Evolutionary conservation across 2,329 filamentous ascomycete genomes (phyloP).

Genomic region (Penicillium sp.): DNA sequence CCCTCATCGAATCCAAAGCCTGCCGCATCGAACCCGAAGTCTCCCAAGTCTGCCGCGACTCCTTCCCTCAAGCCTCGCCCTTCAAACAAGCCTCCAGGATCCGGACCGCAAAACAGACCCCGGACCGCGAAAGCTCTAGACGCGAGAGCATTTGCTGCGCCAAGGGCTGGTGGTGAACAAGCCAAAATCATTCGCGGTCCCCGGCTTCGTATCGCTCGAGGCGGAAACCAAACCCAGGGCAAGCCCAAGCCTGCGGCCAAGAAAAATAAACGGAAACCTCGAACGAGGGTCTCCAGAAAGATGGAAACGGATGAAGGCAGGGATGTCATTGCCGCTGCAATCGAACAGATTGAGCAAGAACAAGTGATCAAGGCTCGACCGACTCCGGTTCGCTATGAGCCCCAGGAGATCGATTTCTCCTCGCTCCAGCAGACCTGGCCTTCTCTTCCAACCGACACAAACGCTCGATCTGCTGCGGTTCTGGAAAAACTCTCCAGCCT

Average conservation of each 20-base stretch:
- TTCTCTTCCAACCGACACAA: constrained; percentile 34
- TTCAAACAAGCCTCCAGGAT: constrained; percentile 13
- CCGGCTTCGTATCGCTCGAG: constrained; percentile 23
- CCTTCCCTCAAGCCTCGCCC: constrained; percentile 19
- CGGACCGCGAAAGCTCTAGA: constrained; percentile 34
- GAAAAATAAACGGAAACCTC: constrained; percentile 15
- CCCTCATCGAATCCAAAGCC: constrained; percentile 5
- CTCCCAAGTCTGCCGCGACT: constrained; percentile 1
- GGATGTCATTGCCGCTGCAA: constrained; percentile 20
- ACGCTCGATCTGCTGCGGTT: constrained; percentile 30
- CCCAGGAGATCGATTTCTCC: constrained; percentile 31
- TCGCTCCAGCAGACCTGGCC: constrained; percentile 42
- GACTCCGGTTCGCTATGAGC: constrained; percentile 37
- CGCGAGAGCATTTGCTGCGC: constrained; percentile 37
- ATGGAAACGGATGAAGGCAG: constrained; percentile 27
- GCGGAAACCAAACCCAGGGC: constrained; percentile 18
- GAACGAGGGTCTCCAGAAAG: constrained; percentile 10
- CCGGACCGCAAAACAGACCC: constrained; percentile 16
- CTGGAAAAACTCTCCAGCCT: constrained; percentile 37
- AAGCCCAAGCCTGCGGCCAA: constrained; percentile 18
- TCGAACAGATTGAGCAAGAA: constrained; percentile 32
- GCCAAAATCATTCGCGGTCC: constrained; percentile 34
- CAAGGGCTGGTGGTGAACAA: constrained; percentile 26
- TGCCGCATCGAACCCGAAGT: constrained; percentile 6
- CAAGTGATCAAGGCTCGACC: constrained; percentile 31